A percentile compares a stretch with the other conserved stretches of the same genome.
Evolutionary conservation across 345 rosid genomes (phyloP).

Genomic region (Dipteronia dyeriana): DNA sequence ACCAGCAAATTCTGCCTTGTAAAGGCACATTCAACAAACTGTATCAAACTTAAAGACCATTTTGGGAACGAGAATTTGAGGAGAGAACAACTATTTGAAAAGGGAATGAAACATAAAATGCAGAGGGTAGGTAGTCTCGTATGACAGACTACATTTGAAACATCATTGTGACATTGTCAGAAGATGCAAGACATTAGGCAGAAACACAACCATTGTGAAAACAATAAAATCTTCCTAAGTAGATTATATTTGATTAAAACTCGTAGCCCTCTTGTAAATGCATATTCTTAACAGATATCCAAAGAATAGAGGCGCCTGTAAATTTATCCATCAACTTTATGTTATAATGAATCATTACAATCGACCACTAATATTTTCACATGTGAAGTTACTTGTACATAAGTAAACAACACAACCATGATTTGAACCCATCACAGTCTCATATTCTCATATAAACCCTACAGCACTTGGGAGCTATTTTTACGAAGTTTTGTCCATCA

Average conservation of each 20-base stretch:
- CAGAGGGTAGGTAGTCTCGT: background rate
- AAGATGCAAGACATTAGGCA: background rate
- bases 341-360: constrained; percentile 3
- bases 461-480: background rate
- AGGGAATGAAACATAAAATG: background rate
- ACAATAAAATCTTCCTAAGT: too few relatives aligned
- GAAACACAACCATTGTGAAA: background rate
- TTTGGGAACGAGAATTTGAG: background rate
- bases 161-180: background rate
- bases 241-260: background rate
- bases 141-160: background rate
- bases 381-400: constrained; percentile 2
- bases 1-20: background rate
- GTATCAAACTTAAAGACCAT: background rate
- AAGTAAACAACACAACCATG: constrained; percentile 9
- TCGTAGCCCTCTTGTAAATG: background rate
- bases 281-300: background rate
- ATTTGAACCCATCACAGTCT: background rate
- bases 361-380: background rate
- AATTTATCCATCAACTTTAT: background rate
- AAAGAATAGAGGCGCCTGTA: background rate
- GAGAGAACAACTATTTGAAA: background rate
- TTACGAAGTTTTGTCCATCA: constrained; percentile 83
- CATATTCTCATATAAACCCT: constrained; percentile 11
- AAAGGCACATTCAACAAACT: background rate